phyloP scores from a whole-genome alignment of 179 eudicot genomes.

The Vitellaria paradoxa region DNA sequence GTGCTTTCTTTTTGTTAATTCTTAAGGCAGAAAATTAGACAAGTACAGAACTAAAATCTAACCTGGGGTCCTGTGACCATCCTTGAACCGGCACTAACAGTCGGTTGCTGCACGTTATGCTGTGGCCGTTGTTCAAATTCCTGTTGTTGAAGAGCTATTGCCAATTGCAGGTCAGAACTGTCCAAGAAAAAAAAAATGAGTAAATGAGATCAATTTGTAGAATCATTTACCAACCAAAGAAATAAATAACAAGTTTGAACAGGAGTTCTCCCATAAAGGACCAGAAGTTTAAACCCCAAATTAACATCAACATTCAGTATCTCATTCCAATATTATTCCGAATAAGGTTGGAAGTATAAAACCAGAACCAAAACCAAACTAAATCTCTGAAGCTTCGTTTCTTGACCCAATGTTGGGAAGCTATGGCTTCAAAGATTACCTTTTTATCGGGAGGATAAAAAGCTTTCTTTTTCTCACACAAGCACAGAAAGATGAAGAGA shows the following conservation, averaged over 20 bases:
- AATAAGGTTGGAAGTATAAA: too few relatives aligned
- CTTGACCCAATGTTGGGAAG: too few relatives aligned
- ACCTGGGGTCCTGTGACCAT: conserved; percentile 86
- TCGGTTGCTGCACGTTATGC: conserved; percentile 47
- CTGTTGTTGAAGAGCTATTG: conserved; percentile 89
- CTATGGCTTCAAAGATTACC: too few relatives aligned
- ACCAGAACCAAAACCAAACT: too few relatives aligned
- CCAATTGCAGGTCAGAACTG: conserved; percentile 90
- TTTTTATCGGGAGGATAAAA: too few relatives aligned
- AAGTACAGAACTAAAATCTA: conserved; percentile 13
- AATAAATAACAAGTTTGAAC: neutral
- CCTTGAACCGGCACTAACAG: conserved; percentile 42
- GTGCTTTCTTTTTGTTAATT: neutral
- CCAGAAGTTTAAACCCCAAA: neutral
- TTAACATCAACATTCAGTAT: neutral
- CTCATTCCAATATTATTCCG: neutral
- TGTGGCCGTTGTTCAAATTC: conserved; percentile 71
- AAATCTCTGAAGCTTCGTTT: too few relatives aligned
- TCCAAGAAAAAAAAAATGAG: conserved; percentile 2
- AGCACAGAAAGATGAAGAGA: too few relatives aligned
- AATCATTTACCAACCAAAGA: too few relatives aligned
- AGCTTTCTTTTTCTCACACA: too few relatives aligned
- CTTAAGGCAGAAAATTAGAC: neutral
- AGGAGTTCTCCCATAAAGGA: neutral
- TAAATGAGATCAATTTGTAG: too few relatives aligned